Evolutionary conservation across 352 stramenopile species (phyloP), one percentile per base, ranked within the genome.

Genomic region (Phytophthora tentaculata): DNA sequence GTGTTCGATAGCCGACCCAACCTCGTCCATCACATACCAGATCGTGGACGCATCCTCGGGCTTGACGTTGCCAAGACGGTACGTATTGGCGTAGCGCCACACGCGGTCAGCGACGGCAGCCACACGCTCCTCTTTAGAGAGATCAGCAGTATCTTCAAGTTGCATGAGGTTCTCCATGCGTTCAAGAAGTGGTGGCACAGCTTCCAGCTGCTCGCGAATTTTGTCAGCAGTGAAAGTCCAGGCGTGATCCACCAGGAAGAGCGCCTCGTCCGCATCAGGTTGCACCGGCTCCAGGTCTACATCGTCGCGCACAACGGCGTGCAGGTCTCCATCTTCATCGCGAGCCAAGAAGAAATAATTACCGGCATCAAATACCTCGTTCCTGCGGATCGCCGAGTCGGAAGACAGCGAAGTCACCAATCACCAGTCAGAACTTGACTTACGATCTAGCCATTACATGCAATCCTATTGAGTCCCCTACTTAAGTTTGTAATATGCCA

Each of bases 21-120:
- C 79, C 64, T 87, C 76, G 51, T 87, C 79, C 79, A 87, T 84
- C 47, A 87, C 67, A 62, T 87, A 87, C 76, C 79, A 87, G 50
- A 84, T 87, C 23, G 79, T 61, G 35, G 71, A 71, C 19, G 71
- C 59, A 16, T 83, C 71, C 61, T 83, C 79, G 5, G 71, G 76
- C 44, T 76, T 79, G 10, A 76, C 54, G 43, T 81, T 79, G 24
- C 76, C 76, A 32, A 87, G 67, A 20, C 72, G 64, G 51, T 87
- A 87, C 29, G 79, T 84, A 57, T 83, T 84, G 65, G 75, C 72
- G 49, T 77, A 81, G 19, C 72, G 72, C 79, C 79, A 87, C 54
- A 84, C 74, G 2, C 69, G 58, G 20, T 83, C 53, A 23, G 77
- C 43, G 6, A 87, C 76, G 10, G 51, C 35, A 17, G 28, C 41